Evolutionary conservation across 345 rosid genomes (phyloP).

Genomic region (Balakata baccata): DNA sequence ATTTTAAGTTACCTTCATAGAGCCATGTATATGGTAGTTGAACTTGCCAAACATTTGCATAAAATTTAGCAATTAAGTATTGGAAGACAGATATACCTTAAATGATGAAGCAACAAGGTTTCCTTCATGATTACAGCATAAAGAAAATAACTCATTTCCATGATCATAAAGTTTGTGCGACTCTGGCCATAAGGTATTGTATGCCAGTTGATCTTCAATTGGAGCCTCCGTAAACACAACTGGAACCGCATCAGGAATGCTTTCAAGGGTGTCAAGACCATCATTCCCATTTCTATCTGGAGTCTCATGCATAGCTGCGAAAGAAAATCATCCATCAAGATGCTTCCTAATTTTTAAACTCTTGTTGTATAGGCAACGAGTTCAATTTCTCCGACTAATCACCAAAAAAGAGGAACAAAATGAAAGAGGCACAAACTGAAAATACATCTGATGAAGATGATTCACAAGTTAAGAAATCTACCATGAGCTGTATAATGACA

Average conservation of each 20-base stretch:
- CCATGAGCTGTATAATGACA: background rate
- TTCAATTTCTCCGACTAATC: constrained; percentile 5
- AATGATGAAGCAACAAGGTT: constrained; percentile 86
- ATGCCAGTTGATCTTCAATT: constrained; percentile 86
- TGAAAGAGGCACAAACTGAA: background rate
- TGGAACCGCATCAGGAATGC: constrained; percentile 93
- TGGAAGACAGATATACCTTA: constrained; percentile 52
- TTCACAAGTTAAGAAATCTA: background rate
- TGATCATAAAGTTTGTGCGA: constrained; percentile 93
- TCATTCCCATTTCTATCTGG: constrained; percentile 46
- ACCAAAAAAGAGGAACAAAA: background rate
- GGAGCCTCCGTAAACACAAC: constrained; percentile 80
- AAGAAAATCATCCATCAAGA: constrained; percentile 16
- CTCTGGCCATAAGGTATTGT: constrained; percentile 92
- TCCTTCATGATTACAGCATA: constrained; percentile 73
- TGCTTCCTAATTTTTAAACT: constrained; percentile 1
- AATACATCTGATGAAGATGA: background rate
- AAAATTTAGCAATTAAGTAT: background rate
- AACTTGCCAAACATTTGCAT: background rate
- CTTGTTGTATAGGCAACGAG: background rate
- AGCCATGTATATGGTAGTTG: background rate
- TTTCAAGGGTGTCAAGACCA: constrained; percentile 78
- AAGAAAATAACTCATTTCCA: constrained; percentile 85
- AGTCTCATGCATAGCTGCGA: constrained; percentile 57
- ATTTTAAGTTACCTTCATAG: background rate